These are phyloP conservation scores for Entomortierella parvispora DNA, from an alignment of 192 early-diverging fungal species.

Conservation along the genomic window DNA sequence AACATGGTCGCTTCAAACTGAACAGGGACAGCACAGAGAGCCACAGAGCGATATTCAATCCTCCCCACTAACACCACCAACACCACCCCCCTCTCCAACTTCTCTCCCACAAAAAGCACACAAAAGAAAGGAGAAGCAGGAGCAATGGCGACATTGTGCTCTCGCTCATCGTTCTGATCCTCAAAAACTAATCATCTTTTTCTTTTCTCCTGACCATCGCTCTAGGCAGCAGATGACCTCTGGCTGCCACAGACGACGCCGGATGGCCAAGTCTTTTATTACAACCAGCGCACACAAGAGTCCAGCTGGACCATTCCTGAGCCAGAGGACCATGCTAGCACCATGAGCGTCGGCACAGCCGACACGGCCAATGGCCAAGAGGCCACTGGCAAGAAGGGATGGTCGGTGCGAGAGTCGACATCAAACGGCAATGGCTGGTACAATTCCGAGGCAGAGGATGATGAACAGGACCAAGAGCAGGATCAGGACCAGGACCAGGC, in stretches of 20 bases:
- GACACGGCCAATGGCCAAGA: constrained; percentile 25
- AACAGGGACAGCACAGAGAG: too few species aligned
- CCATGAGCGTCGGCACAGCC: constrained; percentile 19
- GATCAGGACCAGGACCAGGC: constrained; percentile 28
- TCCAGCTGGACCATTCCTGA: constrained; percentile 57
- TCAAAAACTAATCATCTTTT: constrained; percentile 11
- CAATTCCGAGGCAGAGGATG: constrained; percentile 48
- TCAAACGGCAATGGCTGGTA: constrained; percentile 52
- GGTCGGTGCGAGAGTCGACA: constrained; percentile 51
- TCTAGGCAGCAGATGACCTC: constrained; percentile 44
- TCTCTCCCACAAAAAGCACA: too few species aligned
- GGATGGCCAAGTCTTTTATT: constrained; percentile 61
- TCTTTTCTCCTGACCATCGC: neutral
- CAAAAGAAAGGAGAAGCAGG: too few species aligned
- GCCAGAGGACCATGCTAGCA: constrained; percentile 41
- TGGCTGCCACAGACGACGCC: constrained; percentile 60
- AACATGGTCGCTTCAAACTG: too few species aligned
- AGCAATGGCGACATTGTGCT: neutral
- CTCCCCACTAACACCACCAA: neutral
- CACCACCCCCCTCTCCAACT: neutral
- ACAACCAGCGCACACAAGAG: constrained; percentile 55
- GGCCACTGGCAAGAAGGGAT: constrained; percentile 33
- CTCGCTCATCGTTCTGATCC: neutral
- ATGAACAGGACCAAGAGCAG: constrained; percentile 38
- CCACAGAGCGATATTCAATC: neutral